Evolutionary conservation across 2,329 filamentous ascomycete genomes (phyloP).

Genomic region (Parafenestella ontariensis): DNA sequence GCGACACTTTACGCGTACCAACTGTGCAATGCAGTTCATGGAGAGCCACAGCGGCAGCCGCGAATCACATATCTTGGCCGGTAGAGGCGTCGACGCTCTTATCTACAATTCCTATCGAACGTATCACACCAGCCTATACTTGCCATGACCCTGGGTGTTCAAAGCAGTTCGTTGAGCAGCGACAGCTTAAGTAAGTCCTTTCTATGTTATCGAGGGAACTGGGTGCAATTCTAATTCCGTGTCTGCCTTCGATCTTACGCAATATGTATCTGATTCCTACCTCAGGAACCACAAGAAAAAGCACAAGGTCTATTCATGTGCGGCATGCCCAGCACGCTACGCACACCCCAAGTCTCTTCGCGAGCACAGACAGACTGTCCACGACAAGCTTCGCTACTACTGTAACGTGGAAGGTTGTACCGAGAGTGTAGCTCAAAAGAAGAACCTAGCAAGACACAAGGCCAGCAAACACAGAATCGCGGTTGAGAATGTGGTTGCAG

Average conservation of each 20-base stretch:
- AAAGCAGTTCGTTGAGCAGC: not conserved
- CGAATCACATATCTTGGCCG: not conserved
- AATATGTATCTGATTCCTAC: not conserved
- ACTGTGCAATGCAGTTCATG: not conserved
- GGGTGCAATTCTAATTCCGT: not conserved
- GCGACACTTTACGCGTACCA: not conserved
- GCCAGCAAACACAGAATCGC: not conserved
- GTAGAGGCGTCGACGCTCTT: not conserved
- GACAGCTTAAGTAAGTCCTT: not conserved
- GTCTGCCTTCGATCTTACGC: not conserved
- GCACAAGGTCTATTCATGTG: not conserved
- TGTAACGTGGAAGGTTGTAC: constrained; percentile 9
- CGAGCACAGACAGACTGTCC: constrained; percentile 8
- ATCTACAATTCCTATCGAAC: not conserved
- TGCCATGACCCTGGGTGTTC: not conserved
- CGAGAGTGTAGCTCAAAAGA: constrained; percentile 9
- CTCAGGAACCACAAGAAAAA: not conserved
- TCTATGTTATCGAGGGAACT: not conserved
- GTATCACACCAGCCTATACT: not conserved
- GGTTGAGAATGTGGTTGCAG: no score
- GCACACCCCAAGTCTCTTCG: constrained; percentile 8
- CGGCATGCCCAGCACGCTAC: not conserved
- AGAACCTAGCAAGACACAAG: constrained; percentile 15
- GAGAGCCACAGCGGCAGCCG: not conserved
- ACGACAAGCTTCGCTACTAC: constrained; percentile 1